Evolutionary conservation across 345 rosid genomes (phyloP).

Genomic region (Syzygium grande): DNA sequence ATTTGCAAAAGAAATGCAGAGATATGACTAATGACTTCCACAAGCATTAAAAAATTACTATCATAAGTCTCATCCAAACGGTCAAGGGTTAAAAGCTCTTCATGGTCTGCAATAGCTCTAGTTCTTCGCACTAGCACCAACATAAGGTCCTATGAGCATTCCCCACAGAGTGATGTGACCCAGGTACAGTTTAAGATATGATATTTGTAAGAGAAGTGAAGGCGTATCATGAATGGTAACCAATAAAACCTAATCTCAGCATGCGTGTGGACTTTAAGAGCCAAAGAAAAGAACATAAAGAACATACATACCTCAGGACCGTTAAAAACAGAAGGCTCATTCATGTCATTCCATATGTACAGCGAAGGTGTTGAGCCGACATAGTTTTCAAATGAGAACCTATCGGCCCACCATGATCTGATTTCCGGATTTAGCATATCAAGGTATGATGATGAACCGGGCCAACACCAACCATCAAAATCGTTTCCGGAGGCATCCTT

Average conservation of each 20-base stretch:
- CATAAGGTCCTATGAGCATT: neutral
- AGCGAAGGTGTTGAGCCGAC: constrained; percentile 84
- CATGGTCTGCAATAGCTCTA: neutral
- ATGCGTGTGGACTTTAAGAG: neutral
- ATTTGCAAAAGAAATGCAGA: neutral
- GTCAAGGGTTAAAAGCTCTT: neutral
- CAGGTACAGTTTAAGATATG: neutral
- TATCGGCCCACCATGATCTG: constrained; percentile 87
- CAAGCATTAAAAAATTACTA: neutral
- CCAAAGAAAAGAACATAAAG: neutral
- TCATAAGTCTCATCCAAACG: neutral
- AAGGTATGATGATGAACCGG: constrained; percentile 89
- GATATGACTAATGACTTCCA: neutral
- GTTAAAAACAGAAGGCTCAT: constrained; percentile 98
- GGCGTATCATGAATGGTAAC: neutral
- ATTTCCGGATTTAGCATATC: constrained; percentile 87
- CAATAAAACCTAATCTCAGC: neutral
- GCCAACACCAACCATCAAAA: constrained; percentile 99
- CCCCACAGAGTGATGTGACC: neutral
- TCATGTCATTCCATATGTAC: constrained; percentile 99
- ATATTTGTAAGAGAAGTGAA: neutral
- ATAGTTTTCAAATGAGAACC: constrained; percentile 68
- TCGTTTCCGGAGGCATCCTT: constrained; percentile 82
- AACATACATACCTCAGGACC: constrained; percentile 83
- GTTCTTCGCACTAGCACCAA: neutral